These are phyloP conservation scores for Fusarium udum DNA, from an alignment of 2,329 filamentous ascomycete species.

Conservation along the genomic window DNA sequence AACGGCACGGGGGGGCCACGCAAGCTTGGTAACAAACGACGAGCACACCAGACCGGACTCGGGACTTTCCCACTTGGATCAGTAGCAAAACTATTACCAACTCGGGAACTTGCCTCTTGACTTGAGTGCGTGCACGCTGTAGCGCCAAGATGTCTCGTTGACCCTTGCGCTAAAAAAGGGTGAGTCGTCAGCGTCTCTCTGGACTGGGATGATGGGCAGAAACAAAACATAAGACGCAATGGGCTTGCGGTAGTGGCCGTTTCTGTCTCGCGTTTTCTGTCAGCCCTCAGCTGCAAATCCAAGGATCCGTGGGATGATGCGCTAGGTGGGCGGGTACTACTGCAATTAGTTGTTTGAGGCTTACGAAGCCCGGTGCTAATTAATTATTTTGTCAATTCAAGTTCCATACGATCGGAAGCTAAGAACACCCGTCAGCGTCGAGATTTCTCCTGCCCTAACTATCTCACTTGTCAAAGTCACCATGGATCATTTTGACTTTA, in stretches of 20 bases:
- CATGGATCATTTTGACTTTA: background rate
- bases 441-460: background rate
- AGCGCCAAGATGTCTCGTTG: conserved; percentile 34
- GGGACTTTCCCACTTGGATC: conserved; percentile 30
- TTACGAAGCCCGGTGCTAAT: conserved; percentile 20
- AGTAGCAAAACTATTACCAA: conserved; percentile 15
- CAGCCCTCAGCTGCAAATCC: background rate
- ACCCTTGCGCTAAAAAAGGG: conserved; percentile 29
- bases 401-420: background rate
- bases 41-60: conserved; percentile 11
- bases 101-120: conserved; percentile 2
- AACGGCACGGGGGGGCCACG: conserved; percentile 39
- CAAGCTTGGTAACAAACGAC: conserved; percentile 28
- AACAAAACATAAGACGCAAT: background rate
- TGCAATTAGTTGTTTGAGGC: background rate
- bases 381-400: background rate
- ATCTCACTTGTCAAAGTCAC: background rate
- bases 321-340: conserved; percentile 7
- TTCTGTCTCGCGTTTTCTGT: conserved; percentile 23
- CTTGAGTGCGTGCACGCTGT: conserved; percentile 8
- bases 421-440: background rate
- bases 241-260: background rate
- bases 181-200: conserved; percentile 24
- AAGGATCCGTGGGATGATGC: background rate
- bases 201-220: background rate